Base-by-base conservation (phyloP, 177 flowering plant genomes). In the Vitis hybrid region DNA sequence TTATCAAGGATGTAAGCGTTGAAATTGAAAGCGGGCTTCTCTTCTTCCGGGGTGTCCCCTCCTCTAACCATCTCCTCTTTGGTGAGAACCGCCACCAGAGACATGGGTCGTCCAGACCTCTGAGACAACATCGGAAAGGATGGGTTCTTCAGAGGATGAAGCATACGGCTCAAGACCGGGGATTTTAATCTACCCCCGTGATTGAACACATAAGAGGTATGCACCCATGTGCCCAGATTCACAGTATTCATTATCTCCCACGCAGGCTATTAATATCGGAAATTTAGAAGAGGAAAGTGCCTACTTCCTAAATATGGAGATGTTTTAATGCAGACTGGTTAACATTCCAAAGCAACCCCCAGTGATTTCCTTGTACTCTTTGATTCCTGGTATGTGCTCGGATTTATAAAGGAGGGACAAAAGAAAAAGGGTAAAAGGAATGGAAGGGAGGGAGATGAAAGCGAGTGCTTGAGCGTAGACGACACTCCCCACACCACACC, bases 1-100 rank as follows among this genome's bases (percentile, higher is more conserved):
- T 80, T 88, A 51, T 72, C 59, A 16, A 74, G 1, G 87, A 88
- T 84, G 79, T 87, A 90, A 9, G 76, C 14, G 59, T 84, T 84
- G 83, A 90, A 88, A 80, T 79, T 73, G 65, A 88, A 87, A 10
- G 60, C 3, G 26, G 76, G 51, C 18, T 22, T 67, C 1, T 34
- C 57, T 1, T 48, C 63, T 4, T 31, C 50, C 3, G 48, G 48
- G 18, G 56, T 26, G 39, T 71, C 65, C 13, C 66, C 77, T 61
- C 63, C 74, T 12, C 50, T 61, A 18, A 67, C 20, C 3, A 68
- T 67, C 2, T 76, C 78, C 31, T 83, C 73, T n/a, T 63, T 76
- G 15, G 84, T 79, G 57, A 81, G 76, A n/a, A 84, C 68, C 0
- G 82, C 74, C 61, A 78, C 63, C 6, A 39, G 20, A 45, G 59